A percentile compares a stretch with the other conserved stretches of the same genome.
These are phyloP conservation scores for Silene conica DNA, from an alignment of 148 eudicot genomes.

Conservation along the genomic window DNA sequence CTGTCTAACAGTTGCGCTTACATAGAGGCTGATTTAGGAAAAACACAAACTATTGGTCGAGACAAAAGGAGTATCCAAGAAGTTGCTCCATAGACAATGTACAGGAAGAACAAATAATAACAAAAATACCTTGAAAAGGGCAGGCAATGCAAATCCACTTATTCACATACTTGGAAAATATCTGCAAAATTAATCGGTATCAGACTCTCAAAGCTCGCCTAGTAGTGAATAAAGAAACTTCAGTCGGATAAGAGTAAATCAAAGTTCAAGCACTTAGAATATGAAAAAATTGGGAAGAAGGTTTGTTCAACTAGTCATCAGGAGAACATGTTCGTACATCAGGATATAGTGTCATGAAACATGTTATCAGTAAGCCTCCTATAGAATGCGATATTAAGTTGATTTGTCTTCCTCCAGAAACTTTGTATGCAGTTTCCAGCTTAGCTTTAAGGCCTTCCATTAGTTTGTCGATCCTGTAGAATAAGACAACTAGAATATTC, in stretches of 20 bases:
- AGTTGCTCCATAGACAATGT: background rate
- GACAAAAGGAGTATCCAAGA: background rate
- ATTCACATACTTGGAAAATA: constrained; percentile 73
- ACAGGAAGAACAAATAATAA: background rate
- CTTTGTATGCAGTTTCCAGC: constrained; percentile 68
- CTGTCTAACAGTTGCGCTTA: background rate
- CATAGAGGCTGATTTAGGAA: too few relatives aligned
- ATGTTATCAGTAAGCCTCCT: constrained; percentile 82
- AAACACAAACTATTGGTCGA: background rate
- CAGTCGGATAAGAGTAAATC: background rate
- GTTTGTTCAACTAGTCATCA: constrained; percentile 15
- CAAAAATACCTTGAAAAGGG: constrained; percentile 84
- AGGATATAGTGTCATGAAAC: constrained; percentile 67
- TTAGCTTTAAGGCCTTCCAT: constrained; percentile 76
- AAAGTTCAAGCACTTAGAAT: background rate
- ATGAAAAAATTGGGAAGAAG: background rate
- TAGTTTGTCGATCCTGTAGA: constrained; percentile 57
- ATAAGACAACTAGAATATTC: background rate
- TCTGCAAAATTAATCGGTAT: constrained; percentile 33
- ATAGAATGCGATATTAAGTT: constrained; percentile 90
- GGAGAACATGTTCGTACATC: constrained; percentile 50
- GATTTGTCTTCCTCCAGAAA: constrained; percentile 82
- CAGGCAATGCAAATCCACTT: constrained; percentile 94
- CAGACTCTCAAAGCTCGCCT: background rate
- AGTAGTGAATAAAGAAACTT: constrained; percentile 1